Percentiles rank a stretch among this genome's conserved stretches.
Conservation (phyloP, 164 flowering plant genomes). For the Sextonia rubra region DNA sequence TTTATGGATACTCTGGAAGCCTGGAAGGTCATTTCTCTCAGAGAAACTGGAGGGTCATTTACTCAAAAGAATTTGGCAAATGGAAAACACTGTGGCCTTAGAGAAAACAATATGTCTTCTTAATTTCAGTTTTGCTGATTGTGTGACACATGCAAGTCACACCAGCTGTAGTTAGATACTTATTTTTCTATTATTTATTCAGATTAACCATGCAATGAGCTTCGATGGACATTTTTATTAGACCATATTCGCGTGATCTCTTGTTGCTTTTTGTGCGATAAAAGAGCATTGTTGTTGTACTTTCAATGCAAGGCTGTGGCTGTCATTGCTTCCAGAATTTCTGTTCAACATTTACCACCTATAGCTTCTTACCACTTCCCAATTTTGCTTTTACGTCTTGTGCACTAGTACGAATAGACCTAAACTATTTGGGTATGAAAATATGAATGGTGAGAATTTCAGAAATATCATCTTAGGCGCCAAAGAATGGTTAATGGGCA, state of each 20-base stretch:
- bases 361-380: too few relatives aligned
- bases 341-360: too few relatives aligned
- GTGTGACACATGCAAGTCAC: neutral
- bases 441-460: too few relatives aligned
- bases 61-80: neutral
- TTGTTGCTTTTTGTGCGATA: neutral
- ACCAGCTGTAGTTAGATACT: neutral
- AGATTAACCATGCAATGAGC: neutral
- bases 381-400: too few relatives aligned
- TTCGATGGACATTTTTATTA: neutral
- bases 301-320: too few relatives aligned
- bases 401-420: too few relatives aligned
- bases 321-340: too few relatives aligned
- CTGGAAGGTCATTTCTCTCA: neutral
- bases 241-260: neutral
- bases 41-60: neutral
- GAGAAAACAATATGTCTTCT: neutral
- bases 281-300: neutral
- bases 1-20: too few relatives aligned
- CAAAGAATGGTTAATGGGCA: too few relatives aligned
- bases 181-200: too few relatives aligned
- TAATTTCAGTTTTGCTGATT: neutral
- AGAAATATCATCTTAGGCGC: too few relatives aligned
- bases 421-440: too few relatives aligned
- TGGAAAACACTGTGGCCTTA: neutral